Evolutionary conservation across 2,329 filamentous ascomycete genomes (phyloP).

Genomic region (Rhinocladiella similis): DNA sequence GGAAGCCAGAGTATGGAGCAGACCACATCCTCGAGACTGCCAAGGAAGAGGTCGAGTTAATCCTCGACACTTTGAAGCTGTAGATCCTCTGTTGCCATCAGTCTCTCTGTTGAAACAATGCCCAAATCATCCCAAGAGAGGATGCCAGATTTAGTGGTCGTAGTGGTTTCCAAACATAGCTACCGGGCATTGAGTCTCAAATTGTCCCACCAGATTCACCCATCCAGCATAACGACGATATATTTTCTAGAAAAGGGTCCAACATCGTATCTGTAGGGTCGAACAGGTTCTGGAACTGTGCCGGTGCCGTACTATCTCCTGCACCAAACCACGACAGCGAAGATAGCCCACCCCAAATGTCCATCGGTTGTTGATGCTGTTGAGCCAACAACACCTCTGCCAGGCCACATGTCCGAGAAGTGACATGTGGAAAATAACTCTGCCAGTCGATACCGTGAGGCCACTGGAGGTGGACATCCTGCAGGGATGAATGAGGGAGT

Average conservation of each 20-base stretch:
- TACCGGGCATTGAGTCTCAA: neutral
- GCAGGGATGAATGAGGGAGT: neutral
- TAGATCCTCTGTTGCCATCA: neutral
- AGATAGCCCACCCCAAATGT: neutral
- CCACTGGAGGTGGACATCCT: neutral
- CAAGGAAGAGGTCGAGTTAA: constrained; percentile 49
- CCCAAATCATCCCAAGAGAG: too few relatives aligned
- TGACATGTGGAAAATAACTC: constrained; percentile 8
- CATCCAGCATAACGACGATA: constrained; percentile 1
- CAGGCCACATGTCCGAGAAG: neutral
- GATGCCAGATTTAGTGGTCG: too few relatives aligned
- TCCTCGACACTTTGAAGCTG: constrained; percentile 32
- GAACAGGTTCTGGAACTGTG: constrained; percentile 6
- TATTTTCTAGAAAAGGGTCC: constrained; percentile 2
- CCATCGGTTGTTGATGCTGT: neutral
- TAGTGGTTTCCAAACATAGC: too few relatives aligned
- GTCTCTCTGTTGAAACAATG: too few relatives aligned
- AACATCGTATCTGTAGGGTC: constrained; percentile 1
- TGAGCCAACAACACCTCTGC: constrained; percentile 4
- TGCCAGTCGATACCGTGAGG: constrained; percentile 5
- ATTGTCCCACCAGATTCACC: neutral
- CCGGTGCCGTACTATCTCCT: neutral
- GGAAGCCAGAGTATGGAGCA: constrained; percentile 45
- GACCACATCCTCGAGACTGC: constrained; percentile 50
- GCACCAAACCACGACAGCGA: neutral